Conservation (phyloP, 2,329 filamentous ascomycete genomes). For the Xylaria sp. region DNA sequence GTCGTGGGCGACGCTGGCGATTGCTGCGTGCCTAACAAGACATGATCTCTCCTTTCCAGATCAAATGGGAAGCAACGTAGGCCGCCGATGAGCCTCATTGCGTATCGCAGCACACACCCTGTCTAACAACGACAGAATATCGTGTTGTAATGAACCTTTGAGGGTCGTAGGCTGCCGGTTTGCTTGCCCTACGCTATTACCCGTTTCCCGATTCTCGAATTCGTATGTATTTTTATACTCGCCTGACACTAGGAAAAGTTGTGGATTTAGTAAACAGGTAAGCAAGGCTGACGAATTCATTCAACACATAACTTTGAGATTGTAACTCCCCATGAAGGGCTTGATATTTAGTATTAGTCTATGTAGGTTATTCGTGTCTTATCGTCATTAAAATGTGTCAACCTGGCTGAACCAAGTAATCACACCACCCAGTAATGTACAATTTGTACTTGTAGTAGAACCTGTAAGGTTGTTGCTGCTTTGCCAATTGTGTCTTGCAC, state of each 20-base stretch:
- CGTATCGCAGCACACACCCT: too few relatives aligned
- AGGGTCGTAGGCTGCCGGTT: neutral
- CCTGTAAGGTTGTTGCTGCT: neutral
- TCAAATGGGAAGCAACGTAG: neutral
- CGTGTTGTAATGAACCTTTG: neutral
- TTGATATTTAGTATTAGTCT: conserved; percentile 25
- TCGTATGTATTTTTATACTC: neutral
- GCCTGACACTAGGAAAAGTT: neutral
- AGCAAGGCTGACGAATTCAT: neutral
- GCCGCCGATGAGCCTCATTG: too few relatives aligned
- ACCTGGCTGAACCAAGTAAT: conserved; percentile 31
- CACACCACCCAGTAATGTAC: conserved; percentile 29
- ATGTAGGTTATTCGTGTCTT: conserved; percentile 19
- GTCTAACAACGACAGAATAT: neutral
- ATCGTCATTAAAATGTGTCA: conserved; percentile 32
- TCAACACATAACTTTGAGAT: neutral
- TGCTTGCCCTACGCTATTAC: neutral
- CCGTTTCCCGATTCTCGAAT: neutral
- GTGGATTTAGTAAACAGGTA: neutral
- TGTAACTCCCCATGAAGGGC: conserved; percentile 6
- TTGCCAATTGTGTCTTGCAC: conserved; percentile 6
- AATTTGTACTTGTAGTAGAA: conserved; percentile 9
- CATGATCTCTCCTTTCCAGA: conserved; percentile 4
- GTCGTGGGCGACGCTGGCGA: conserved; percentile 55
- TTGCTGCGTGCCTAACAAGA: conserved; percentile 58